Percentiles rank a stretch among this genome's conserved stretches.
Conservation (phyloP, 257 asterid species). For the Lithospermum erythrorhizon region DNA sequence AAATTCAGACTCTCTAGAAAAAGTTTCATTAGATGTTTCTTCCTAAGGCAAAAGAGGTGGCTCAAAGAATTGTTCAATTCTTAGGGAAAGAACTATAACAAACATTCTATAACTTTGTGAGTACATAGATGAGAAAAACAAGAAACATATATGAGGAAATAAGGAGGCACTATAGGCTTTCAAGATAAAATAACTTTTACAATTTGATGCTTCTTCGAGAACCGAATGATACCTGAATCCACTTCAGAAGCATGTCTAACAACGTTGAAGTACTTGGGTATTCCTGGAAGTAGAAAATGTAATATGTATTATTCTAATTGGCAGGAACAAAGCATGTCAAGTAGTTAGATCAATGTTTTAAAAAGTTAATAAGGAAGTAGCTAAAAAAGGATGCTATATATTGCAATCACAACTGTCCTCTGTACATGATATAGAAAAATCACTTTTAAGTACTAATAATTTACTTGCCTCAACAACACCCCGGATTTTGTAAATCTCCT, state of each 20-base stretch:
- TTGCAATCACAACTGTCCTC: neutral
- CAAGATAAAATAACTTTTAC: neutral
- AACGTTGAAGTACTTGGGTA: constrained; percentile 35
- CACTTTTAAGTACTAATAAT: too few species aligned
- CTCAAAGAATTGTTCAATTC: neutral
- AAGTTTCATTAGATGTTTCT: neutral
- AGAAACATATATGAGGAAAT: too few species aligned
- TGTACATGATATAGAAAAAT: neutral
- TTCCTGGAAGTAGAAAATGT: constrained; percentile 31
- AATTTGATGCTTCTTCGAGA: neutral
- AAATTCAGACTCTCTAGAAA: too few species aligned
- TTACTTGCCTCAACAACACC: constrained; percentile 52
- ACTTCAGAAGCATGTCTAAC: constrained; percentile 67
- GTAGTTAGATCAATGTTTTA: neutral
- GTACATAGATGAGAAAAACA: neutral
- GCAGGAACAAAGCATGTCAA: neutral
- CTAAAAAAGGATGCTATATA: neutral
- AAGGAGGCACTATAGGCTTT: neutral
- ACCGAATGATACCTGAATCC: constrained; percentile 65
- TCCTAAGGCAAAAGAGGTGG: neutral
- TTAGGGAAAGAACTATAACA: neutral
- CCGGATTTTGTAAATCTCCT: constrained; percentile 60
- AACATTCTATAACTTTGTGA: neutral
- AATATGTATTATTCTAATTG: constrained; percentile 1
- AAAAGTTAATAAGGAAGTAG: neutral